A percentile compares a stretch with the other conserved stretches of the same genome.
These are phyloP conservation scores for Beauveria pseudobassiana DNA, from an alignment of 2,329 filamentous ascomycete genomes.

Conservation along the genomic window DNA sequence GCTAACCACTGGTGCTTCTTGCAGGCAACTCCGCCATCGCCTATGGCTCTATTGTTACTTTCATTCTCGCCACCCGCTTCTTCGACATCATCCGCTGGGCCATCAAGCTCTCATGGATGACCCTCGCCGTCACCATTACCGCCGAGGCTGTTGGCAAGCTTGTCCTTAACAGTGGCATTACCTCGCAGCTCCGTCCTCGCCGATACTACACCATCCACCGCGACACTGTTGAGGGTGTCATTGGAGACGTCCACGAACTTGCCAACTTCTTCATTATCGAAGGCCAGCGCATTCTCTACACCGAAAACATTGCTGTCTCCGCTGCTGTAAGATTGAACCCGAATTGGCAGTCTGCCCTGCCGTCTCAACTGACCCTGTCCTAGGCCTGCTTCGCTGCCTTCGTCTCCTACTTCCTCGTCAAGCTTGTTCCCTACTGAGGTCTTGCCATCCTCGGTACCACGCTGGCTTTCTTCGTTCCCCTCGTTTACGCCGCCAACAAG, in stretches of 20 bases:
- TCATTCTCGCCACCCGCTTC: conserved; percentile 58
- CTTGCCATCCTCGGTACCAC: conserved; percentile 54
- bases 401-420: conserved; percentile 60
- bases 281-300: conserved; percentile 59
- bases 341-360: background rate
- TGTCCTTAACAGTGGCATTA: conserved; percentile 52
- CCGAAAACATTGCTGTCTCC: conserved; percentile 57
- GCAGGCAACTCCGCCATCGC: conserved; percentile 58
- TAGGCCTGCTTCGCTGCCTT: conserved; percentile 55
- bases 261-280: conserved; percentile 68
- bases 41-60: conserved; percentile 47
- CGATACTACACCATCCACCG: conserved; percentile 60
- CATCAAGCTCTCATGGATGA: conserved; percentile 59
- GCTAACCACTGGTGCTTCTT: conserved; percentile 14
- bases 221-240: conserved; percentile 51
- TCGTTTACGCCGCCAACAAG: conserved; percentile 61
- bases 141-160: conserved; percentile 56
- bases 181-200: conserved; percentile 58
- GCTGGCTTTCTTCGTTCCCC: conserved; percentile 52
- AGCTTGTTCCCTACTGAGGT: conserved; percentile 64
- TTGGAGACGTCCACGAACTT: conserved; percentile 60
- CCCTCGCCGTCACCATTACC: conserved; percentile 50
- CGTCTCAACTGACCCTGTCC: conserved; percentile 13
- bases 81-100: conserved; percentile 58
- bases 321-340: conserved; percentile 42